Percentiles rank a stretch among this genome's conserved stretches.
phyloP scores from a whole-genome alignment of 2,329 filamentous ascomycete genomes.

The Aspergillus pseudoterreus region DNA sequence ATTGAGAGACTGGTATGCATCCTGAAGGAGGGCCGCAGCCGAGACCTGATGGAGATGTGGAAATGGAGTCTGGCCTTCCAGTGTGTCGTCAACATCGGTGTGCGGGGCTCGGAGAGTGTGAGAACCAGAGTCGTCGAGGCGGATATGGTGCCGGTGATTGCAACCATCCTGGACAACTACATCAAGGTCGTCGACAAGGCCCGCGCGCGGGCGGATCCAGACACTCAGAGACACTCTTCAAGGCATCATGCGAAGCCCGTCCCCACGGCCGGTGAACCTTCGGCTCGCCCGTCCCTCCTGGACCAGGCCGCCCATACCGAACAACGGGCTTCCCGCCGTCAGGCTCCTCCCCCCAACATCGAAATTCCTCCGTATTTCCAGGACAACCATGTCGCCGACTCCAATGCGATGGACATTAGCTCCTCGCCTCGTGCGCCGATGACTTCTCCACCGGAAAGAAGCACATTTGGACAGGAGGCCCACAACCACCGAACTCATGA shows the following conservation, averaged over 20 bases:
- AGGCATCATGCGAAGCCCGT: slow-evolving; percentile 27
- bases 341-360: slow-evolving; percentile 79
- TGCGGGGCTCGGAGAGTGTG: slow-evolving; percentile 89
- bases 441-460: slow-evolving; percentile 68
- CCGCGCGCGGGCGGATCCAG: slow-evolving; percentile 78
- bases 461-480: slow-evolving; percentile 57
- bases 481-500: slow-evolving; percentile 48
- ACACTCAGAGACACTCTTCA: slow-evolving; percentile 55
- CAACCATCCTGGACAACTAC: slow-evolving; percentile 97
- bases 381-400: slow-evolving; percentile 46
- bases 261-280: slow-evolving; percentile 24
- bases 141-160: slow-evolving; percentile 98
- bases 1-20: slow-evolving; percentile 97
- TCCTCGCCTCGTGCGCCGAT: slow-evolving; percentile 62
- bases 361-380: slow-evolving; percentile 64
- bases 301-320: slow-evolving; percentile 53
- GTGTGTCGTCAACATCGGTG: slow-evolving; percentile 97
- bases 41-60: slow-evolving; percentile 99
- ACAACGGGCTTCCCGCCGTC: slow-evolving; percentile 64
- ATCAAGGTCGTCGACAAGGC: slow-evolving; percentile 93
- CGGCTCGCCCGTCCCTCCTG: slow-evolving; percentile 33
- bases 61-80: slow-evolving; percentile 99
- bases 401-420: slow-evolving; percentile 56
- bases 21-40: slow-evolving; percentile 92
- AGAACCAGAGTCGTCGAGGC: slow-evolving; percentile 94